Evolutionary conservation across 495 filamentous ascomycete genomes (phyloP), one percentile per base, ranked within the genome.

Genomic region (Pyrenula massariospora): DNA sequence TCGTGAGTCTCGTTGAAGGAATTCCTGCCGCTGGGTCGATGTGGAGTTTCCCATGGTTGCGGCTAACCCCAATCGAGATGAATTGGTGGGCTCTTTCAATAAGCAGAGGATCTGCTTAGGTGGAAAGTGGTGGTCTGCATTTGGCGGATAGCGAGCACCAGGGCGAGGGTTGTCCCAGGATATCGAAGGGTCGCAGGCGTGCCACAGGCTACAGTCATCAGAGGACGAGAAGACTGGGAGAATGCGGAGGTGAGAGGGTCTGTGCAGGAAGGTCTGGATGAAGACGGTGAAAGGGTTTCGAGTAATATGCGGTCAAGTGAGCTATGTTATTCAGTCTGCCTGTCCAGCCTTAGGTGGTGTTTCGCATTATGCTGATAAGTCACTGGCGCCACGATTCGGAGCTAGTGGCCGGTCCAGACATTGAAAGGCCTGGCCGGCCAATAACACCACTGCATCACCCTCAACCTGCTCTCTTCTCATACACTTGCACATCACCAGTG

Each of bases 11-110:
- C 61, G 60, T 25, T 54, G 52, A 3, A 53, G 54, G 53, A 59
- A 60, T 10, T 56, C 49, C 25, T 57, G 51, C 31, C 53, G 50
- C 53, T 65, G 60, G 24, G 56, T 53, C 8, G 64, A 66, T 31
- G 58, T 56, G 54, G 54, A 60, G 54, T 65, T 60, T 8, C 64
- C 64, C 64, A 66, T 66, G 10, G 8, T 52, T 20, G 50, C 8
- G 19, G 19, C 42, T 11, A 19, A 11, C 19, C 42, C 11, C 42
- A 11, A 19, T 48, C 11, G 11, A 19, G 42, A 48, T 48, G 42
- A 48, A n/a, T n/a, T n/a, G n/a, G n/a, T n/a, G n/a, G n/a, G n/a
- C n/a, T n/a, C n/a, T n/a, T n/a, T n/a, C n/a, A n/a, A n/a, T n/a
- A n/a, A n/a, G n/a, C n/a, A n/a, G n/a, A n/a, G n/a, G n/a, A n/a